phyloP scores from a whole-genome alignment of 2,329 filamentous ascomycete genomes.

The Colletotrichum tamarilloi region DNA sequence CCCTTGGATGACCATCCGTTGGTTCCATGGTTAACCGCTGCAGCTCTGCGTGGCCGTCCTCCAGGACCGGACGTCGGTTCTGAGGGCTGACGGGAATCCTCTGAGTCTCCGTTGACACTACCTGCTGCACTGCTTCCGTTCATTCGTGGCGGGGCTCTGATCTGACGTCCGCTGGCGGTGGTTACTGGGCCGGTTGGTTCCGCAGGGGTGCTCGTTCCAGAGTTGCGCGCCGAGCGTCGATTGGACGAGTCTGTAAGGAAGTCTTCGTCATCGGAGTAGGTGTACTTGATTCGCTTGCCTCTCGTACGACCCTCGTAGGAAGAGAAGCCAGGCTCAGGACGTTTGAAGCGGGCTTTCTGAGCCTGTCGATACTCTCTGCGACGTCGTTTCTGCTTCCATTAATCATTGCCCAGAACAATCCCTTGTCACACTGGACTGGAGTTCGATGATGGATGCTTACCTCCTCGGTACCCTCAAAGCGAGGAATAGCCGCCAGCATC shows the following conservation, averaged over 20 bases:
- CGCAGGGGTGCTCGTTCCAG: slow-evolving; percentile 77
- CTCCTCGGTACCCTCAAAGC: slow-evolving; percentile 94
- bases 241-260: slow-evolving; percentile 72
- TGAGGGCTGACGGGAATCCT: slow-evolving; percentile 42
- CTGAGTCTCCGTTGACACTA: slow-evolving; percentile 59
- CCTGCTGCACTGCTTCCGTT: slow-evolving; percentile 64
- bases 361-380: slow-evolving; percentile 90
- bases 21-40: slow-evolving; percentile 59
- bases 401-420: neutral
- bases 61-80: slow-evolving; percentile 52
- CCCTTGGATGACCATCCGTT: slow-evolving; percentile 56
- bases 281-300: slow-evolving; percentile 96
- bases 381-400: slow-evolving; percentile 78
- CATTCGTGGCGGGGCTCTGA: slow-evolving; percentile 74
- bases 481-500: slow-evolving; percentile 82
- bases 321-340: slow-evolving; percentile 89
- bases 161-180: slow-evolving; percentile 89
- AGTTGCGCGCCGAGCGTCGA: slow-evolving; percentile 80
- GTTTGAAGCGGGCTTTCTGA: slow-evolving; percentile 87
- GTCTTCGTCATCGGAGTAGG: slow-evolving; percentile 87
- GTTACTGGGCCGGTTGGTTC: slow-evolving; percentile 72
- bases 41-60: slow-evolving; percentile 63
- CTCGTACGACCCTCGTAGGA: slow-evolving; percentile 96
- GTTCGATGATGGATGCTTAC: slow-evolving; percentile 53
- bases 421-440: slow-evolving; percentile 6